Evolutionary conservation across 2,329 filamentous ascomycete genomes (phyloP).

Genomic region (Samsoniella hepiali): DNA sequence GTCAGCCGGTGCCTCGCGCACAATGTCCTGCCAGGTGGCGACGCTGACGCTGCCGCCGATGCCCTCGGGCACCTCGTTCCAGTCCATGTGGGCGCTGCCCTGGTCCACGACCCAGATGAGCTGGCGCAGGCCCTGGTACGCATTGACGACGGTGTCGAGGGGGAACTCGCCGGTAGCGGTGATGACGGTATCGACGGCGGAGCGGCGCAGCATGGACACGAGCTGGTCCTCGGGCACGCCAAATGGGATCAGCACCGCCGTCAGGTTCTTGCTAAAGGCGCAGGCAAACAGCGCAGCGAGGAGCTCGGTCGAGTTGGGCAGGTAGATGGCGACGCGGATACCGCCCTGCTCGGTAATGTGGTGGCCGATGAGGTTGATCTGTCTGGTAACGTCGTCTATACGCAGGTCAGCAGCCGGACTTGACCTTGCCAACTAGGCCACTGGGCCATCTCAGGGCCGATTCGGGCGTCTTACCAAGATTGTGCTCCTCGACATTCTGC

Average conservation of each 20-base stretch:
- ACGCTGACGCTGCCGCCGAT: slow-evolving; percentile 73
- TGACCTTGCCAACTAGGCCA: not conserved
- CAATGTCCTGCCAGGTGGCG: slow-evolving; percentile 87
- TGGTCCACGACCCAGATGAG: slow-evolving; percentile 92
- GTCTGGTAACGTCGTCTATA: slow-evolving; percentile 68
- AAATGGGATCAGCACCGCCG: slow-evolving; percentile 80
- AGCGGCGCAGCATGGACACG: slow-evolving; percentile 67
- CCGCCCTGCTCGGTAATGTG: slow-evolving; percentile 69
- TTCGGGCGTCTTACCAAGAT: slow-evolving; percentile 45
- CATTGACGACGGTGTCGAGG: slow-evolving; percentile 67
- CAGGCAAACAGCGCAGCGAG: slow-evolving; percentile 80
- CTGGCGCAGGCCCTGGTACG: slow-evolving; percentile 68
- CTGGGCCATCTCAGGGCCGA: not conserved
- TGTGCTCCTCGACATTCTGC: slow-evolving; percentile 70
- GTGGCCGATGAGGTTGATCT: slow-evolving; percentile 83
- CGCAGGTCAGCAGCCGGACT: not conserved
- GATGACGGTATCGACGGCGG: slow-evolving; percentile 76
- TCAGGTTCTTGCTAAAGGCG: slow-evolving; percentile 78
- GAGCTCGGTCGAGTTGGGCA: slow-evolving; percentile 91
- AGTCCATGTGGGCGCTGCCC: slow-evolving; percentile 89
- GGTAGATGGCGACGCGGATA: slow-evolving; percentile 79
- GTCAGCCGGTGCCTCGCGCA: slow-evolving; percentile 63
- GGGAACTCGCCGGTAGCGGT: slow-evolving; percentile 85
- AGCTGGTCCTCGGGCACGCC: slow-evolving; percentile 68
- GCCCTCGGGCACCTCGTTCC: slow-evolving; percentile 81